A percentile compares a stretch with the other conserved stretches of the same genome.
phyloP scores from a whole-genome alignment of 2,329 filamentous ascomycete genomes.

The Fusarium albosuccineum region DNA sequence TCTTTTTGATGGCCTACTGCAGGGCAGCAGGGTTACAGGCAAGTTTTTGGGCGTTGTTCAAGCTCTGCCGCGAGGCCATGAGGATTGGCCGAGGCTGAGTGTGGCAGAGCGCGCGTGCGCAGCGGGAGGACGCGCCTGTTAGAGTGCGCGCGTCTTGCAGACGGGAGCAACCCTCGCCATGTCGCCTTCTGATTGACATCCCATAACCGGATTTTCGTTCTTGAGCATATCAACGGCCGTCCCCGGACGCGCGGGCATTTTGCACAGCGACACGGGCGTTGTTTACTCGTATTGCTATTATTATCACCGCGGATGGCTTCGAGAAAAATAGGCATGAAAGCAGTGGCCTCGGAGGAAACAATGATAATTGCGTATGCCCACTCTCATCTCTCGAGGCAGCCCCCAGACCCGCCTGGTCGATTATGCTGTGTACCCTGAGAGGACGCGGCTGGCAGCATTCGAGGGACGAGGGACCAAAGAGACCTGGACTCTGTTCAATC shows the following conservation, averaged over 20 bases:
- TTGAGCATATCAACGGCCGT: constrained; percentile 3
- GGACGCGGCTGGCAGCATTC: constrained; percentile 19
- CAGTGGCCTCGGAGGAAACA: constrained; percentile 25
- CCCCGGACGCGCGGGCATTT: constrained; percentile 4
- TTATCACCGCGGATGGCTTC: constrained; percentile 18
- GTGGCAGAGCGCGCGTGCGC: constrained; percentile 28
- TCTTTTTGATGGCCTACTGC: background rate
- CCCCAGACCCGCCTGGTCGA: constrained; percentile 32
- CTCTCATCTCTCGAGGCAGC: constrained; percentile 14
- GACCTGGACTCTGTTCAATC: constrained; percentile 4
- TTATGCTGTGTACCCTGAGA: constrained; percentile 4
- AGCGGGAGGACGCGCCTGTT: constrained; percentile 28
- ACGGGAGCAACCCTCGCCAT: constrained; percentile 1
- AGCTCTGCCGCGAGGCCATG: constrained; percentile 34
- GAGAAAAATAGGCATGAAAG: constrained; percentile 30
- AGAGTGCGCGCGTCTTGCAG: constrained; percentile 29
- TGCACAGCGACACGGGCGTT: constrained; percentile 24
- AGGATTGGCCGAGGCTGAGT: constrained; percentile 28
- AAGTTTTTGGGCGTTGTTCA: constrained; percentile 2
- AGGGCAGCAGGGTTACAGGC: background rate
- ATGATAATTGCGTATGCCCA: constrained; percentile 35
- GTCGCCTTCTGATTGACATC: constrained; percentile 30
- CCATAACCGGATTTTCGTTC: constrained; percentile 5
- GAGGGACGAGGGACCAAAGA: constrained; percentile 4
- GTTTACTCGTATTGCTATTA: constrained; percentile 21